Percentiles rank a stretch among this genome's conserved stretches.
Evolutionary conservation across 805 yeast species (phyloP).

Genomic region (Brettanomyces custersianus): DNA sequence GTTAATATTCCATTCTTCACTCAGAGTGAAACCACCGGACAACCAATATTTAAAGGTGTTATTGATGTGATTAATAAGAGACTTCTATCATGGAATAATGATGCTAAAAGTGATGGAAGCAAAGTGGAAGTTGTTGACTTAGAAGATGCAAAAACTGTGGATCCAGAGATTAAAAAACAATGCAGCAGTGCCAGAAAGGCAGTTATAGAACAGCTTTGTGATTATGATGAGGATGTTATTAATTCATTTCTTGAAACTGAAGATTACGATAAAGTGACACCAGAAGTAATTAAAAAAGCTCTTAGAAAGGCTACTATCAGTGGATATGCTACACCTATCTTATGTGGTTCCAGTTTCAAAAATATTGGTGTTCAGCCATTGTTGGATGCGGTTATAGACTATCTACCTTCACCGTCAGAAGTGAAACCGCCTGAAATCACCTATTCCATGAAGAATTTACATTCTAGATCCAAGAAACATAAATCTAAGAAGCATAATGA

Average conservation of each 20-base stretch:
- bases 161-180: constrained; percentile 35
- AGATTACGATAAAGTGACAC: constrained; percentile 59
- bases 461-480: constrained; percentile 13
- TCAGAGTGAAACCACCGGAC: constrained; percentile 28
- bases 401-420: constrained; percentile 76
- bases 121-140: constrained; percentile 39
- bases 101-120: constrained; percentile 33
- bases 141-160: constrained; percentile 12
- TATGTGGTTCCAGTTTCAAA: constrained; percentile 88
- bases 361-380: constrained; percentile 95
- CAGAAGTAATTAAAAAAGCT: constrained; percentile 44
- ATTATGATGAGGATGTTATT: constrained; percentile 67
- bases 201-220: constrained; percentile 75
- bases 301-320: constrained; percentile 55
- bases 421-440: constrained; percentile 45
- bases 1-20: constrained; percentile 72
- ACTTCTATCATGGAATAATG: constrained; percentile 40
- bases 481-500: constrained; percentile 13
- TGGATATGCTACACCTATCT: constrained; percentile 59
- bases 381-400: constrained; percentile 71
- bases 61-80: constrained; percentile 65
- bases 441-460: constrained; percentile 3
- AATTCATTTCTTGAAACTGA: constrained; percentile 71
- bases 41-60: constrained; percentile 52
- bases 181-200: constrained; percentile 57